These are phyloP conservation scores for Theileria annulata DNA, from an alignment of 169 alveolate species.

Conservation along the genomic window DNA sequence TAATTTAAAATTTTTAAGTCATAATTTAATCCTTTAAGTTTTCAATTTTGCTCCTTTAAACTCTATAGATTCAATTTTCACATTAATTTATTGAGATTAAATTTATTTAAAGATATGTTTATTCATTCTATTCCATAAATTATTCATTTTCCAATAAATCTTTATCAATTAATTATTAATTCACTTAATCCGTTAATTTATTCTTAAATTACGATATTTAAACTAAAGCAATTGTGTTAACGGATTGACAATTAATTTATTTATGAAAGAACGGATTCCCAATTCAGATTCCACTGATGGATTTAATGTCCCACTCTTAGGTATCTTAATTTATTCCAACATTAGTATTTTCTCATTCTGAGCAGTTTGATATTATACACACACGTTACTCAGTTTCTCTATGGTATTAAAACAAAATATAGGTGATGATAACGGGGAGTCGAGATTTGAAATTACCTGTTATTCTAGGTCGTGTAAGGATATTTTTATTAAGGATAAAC, in stretches of 20 bases:
- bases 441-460: conserved; percentile 9
- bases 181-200: not conserved
- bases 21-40: not conserved
- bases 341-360: not conserved
- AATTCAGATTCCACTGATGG: not conserved
- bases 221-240: not conserved
- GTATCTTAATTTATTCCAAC: not conserved
- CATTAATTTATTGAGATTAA: not conserved
- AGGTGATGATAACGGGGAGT: not conserved
- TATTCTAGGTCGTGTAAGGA: conserved; percentile 32
- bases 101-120: not conserved
- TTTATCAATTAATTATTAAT: not conserved
- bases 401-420: not conserved
- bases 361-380: not conserved
- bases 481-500: not conserved
- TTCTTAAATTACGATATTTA: not conserved
- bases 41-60: not conserved
- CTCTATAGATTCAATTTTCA: not conserved
- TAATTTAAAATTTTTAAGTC: not conserved
- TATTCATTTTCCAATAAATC: not conserved
- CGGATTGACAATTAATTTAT: not conserved
- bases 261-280: not conserved
- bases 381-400: not conserved
- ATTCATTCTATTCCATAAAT: not conserved
- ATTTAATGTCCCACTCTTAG: not conserved